phyloP scores from a whole-genome alignment of 352 stramenopile genomes.

The Phytophthora boehmeriae region DNA sequence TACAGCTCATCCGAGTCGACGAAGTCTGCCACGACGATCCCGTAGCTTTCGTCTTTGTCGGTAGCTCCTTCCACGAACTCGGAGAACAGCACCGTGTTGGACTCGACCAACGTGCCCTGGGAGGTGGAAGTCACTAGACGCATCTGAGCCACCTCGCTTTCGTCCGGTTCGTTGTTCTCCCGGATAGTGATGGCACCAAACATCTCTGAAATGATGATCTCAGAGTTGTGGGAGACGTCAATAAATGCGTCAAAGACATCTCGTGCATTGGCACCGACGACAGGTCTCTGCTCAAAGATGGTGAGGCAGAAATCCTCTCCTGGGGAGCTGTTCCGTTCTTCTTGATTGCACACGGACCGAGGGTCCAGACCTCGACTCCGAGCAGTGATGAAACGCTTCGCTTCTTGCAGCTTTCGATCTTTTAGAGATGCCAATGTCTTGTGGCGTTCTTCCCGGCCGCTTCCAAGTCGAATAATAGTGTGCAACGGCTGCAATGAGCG shows the following conservation, averaged over 20 bases:
- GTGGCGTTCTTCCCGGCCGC: conserved; percentile 30
- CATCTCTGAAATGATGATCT: conserved; percentile 63
- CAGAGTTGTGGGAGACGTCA: conserved; percentile 49
- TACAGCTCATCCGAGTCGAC: conserved; percentile 54
- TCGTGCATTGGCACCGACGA: conserved; percentile 28
- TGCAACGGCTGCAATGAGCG: conserved; percentile 17
- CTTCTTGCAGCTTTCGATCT: conserved; percentile 30
- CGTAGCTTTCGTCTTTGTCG: conserved; percentile 10
- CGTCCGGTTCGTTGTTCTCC: conserved; percentile 49
- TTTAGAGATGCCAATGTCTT: conserved; percentile 30
- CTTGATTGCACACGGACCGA: conserved; percentile 19
- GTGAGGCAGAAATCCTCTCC: conserved; percentile 41
- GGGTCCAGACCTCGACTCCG: conserved; percentile 32
- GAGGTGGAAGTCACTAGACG: conserved; percentile 43
- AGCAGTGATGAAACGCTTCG: conserved; percentile 34
- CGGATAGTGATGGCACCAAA: conserved; percentile 54
- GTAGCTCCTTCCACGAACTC: conserved; percentile 18
- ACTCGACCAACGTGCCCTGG: conserved; percentile 22
- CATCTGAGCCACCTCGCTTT: conserved; percentile 44
- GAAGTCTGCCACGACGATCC: conserved; percentile 26
- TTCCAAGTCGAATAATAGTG: conserved; percentile 24
- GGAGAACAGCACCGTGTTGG: conserved; percentile 27
- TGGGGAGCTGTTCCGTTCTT: conserved; percentile 37
- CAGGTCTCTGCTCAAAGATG: conserved; percentile 39
- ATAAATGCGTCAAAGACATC: conserved; percentile 46